A percentile compares a stretch with the other conserved stretches of the same genome.
Evolutionary conservation across 768 basidiomycete genomes (phyloP).

Genomic region (Leccinum truebloodii): DNA sequence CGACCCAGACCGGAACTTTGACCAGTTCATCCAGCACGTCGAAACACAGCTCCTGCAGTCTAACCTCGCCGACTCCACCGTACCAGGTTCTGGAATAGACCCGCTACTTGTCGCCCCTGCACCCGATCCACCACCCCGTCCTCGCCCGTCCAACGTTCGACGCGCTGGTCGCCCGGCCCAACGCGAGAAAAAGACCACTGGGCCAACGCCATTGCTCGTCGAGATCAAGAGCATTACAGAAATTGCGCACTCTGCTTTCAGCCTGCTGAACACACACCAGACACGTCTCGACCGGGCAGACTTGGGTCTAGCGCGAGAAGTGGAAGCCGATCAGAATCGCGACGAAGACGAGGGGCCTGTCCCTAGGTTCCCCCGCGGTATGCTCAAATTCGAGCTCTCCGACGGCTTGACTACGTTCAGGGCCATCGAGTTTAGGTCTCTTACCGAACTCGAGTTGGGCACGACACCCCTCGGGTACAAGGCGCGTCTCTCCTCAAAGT

Average conservation of each 20-base stretch:
- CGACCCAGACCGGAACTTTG: conserved; percentile 48
- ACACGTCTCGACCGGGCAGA: conserved; percentile 62
- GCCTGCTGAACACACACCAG: conserved; percentile 66
- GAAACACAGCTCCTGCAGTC: conserved; percentile 72
- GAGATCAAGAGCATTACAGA: conserved; percentile 81
- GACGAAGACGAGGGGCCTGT: conserved; percentile 69
- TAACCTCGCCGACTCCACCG: conserved; percentile 70
- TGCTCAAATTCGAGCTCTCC: conserved; percentile 72
- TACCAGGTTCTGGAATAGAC: conserved; percentile 63
- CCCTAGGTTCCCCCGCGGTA: conserved; percentile 79
- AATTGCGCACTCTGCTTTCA: conserved; percentile 82
- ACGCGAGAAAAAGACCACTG: conserved; percentile 28
- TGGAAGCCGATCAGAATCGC: conserved; percentile 47
- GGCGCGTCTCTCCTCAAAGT: conserved; percentile 39
- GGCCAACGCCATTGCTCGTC: conserved; percentile 59
- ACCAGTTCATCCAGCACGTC: conserved; percentile 54
- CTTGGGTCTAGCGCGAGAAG: conserved; percentile 39
- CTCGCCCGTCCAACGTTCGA: conserved; percentile 3
- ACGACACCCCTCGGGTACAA: conserved; percentile 83
- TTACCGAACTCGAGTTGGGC: conserved; percentile 69
- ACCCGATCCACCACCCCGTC: conserved; percentile 7
- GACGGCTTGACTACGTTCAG: conserved; percentile 72
- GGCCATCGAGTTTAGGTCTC: conserved; percentile 75
- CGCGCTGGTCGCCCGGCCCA: conserved; percentile 5
- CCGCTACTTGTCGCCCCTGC: conserved; percentile 20